phyloP scores from a whole-genome alignment of 225 moss, liverwort and hornwort genomes.

The Physcomitrium patens region DNA sequence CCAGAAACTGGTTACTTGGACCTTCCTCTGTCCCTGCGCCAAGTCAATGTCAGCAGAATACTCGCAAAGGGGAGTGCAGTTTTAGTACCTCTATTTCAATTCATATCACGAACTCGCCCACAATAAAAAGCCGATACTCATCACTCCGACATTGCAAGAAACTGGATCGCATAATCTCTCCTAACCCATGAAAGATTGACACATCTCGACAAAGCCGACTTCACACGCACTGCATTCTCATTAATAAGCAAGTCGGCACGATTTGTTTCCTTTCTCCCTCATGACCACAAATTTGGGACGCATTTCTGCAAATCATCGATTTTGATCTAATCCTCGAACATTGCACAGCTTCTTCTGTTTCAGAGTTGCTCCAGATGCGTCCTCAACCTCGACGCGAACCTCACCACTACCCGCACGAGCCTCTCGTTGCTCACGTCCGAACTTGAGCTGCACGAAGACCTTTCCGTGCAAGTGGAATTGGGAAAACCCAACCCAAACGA shows the following conservation, averaged over 20 bases:
- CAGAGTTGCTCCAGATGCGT: neutral
- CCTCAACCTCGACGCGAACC: neutral
- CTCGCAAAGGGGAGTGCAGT: no score
- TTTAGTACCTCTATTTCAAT: conserved; percentile 4
- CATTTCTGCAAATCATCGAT: neutral
- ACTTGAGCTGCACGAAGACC: neutral
- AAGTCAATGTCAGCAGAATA: no score
- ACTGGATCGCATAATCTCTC: neutral
- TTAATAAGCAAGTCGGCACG: neutral
- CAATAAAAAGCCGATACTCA: neutral
- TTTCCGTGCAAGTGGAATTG: no score
- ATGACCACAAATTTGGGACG: neutral
- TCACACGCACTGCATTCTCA: conserved; percentile 11
- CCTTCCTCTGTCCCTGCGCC: no score
- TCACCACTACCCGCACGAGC: neutral
- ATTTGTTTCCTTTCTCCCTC: neutral
- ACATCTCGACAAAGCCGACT: neutral
- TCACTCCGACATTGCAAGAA: neutral
- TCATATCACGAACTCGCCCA: neutral
- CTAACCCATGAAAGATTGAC: neutral
- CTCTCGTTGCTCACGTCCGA: neutral
- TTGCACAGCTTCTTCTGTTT: neutral
- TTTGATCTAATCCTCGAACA: neutral
- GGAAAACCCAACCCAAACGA: no score
- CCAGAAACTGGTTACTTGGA: no score